phyloP scores from a whole-genome alignment of 202 grass and related monocot species.

The Elaeis oleifera region DNA sequence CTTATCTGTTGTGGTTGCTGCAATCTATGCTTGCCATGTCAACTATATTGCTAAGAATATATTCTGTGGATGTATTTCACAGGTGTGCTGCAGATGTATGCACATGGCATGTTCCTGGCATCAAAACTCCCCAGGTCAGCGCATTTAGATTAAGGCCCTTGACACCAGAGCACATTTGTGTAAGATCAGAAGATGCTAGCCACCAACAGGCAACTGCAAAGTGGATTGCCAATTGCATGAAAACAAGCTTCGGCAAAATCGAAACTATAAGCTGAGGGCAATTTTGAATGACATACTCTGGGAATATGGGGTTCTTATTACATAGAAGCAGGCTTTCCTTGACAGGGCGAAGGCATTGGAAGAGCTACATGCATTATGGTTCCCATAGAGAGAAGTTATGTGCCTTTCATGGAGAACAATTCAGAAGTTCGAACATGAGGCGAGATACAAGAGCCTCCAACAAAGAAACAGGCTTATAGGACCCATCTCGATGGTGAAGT shows the following conservation, averaged over 20 bases:
- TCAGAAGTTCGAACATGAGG: conserved; percentile 3
- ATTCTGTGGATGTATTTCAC: background rate
- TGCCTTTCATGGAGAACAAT: background rate
- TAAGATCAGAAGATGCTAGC: conserved; percentile 6
- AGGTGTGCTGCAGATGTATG: conserved; percentile 18
- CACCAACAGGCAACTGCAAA: conserved; percentile 16
- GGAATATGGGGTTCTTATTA: conserved; percentile 5
- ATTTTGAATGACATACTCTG: conserved; percentile 13
- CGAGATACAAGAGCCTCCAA: conserved; percentile 11
- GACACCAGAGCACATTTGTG: conserved; percentile 11
- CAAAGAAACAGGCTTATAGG: background rate
- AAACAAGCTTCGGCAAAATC: conserved; percentile 11
- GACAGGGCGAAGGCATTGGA: conserved; percentile 14
- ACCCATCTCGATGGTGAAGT: no score
- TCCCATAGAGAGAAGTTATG: background rate
- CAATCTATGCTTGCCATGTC: no score
- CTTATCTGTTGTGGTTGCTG: no score
- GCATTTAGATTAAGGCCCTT: conserved; percentile 17
- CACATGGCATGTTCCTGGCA: conserved; percentile 19
- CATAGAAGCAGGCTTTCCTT: conserved; percentile 20
- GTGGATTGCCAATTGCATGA: conserved; percentile 21
- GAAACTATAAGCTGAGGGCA: conserved; percentile 13
- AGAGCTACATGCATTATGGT: background rate
- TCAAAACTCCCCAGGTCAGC: conserved; percentile 15
- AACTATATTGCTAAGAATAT: no score